Evolutionary conservation across 1,139 yeast species (phyloP).

Genomic region (Candida smagusa): DNA sequence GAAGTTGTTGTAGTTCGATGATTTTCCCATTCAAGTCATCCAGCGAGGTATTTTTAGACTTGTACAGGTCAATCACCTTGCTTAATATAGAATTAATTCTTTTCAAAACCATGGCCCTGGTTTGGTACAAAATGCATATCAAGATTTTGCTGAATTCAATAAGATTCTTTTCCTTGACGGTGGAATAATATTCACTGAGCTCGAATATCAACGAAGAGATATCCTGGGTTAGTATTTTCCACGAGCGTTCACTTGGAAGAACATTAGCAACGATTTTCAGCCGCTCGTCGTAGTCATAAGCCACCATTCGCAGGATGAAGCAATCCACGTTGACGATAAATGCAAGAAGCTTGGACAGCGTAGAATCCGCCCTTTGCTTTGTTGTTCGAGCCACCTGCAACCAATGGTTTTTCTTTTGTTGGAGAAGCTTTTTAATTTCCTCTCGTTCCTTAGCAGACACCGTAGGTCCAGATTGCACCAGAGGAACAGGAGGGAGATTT

Average conservation of each 20-base stretch:
- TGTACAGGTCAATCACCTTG: constrained; percentile 23
- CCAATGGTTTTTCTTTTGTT: constrained; percentile 27
- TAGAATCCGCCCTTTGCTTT: constrained; percentile 20
- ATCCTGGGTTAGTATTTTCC: constrained; percentile 31
- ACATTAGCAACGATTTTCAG: constrained; percentile 23
- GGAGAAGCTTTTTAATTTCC: constrained; percentile 16
- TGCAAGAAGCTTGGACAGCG: constrained; percentile 16
- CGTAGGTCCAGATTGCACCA: constrained; percentile 1
- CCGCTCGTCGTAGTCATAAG: constrained; percentile 35
- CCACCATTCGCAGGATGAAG: constrained; percentile 26
- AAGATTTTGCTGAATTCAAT: constrained; percentile 23
- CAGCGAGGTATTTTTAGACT: constrained; percentile 12
- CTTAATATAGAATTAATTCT: constrained; percentile 27
- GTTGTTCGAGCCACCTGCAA: constrained; percentile 27
- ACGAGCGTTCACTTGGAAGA: constrained; percentile 33
- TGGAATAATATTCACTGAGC: constrained; percentile 14
- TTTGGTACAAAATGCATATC: constrained; percentile 28
- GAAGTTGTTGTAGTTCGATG: constrained; percentile 27
- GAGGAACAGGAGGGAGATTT: constrained; percentile 5
- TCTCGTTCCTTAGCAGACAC: constrained; percentile 13
- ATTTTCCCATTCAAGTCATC: constrained; percentile 22
- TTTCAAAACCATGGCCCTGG: constrained; percentile 28
- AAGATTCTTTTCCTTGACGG: constrained; percentile 17
- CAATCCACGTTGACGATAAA: constrained; percentile 33
- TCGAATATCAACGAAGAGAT: constrained; percentile 21